phyloP scores from a whole-genome alignment of 1,284 basidiomycete species.

The Farysia itapuensis region DNA sequence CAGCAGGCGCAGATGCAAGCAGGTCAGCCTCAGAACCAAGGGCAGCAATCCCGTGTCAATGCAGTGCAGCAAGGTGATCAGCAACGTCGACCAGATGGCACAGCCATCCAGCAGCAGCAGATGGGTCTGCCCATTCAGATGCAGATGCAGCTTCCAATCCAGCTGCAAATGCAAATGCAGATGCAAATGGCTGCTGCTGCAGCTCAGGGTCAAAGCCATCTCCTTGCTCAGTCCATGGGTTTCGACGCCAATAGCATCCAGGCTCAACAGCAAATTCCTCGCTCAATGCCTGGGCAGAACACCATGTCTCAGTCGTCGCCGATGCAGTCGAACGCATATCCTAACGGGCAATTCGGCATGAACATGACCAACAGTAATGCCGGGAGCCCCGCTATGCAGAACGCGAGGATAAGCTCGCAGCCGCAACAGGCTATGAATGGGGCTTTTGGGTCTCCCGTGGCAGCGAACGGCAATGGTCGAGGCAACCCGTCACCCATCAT shows the following conservation, averaged over 20 bases:
- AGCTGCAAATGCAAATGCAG: slow-evolving; percentile 41
- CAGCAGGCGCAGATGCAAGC: slow-evolving; percentile 22
- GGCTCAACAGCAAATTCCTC: slow-evolving; percentile 25
- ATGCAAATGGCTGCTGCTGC: slow-evolving; percentile 41
- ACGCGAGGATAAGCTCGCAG: slow-evolving; percentile 39
- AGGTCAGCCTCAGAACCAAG: slow-evolving; percentile 15
- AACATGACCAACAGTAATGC: slow-evolving; percentile 28
- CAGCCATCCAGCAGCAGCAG: slow-evolving; percentile 39
- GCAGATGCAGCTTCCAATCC: slow-evolving; percentile 34
- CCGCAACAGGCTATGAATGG: slow-evolving; percentile 30
- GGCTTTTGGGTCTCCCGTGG: slow-evolving; percentile 30
- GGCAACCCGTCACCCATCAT: slow-evolving; percentile 30
- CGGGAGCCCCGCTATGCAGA: slow-evolving; percentile 36
- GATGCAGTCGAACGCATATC: slow-evolving; percentile 26
- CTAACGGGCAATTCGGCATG: slow-evolving; percentile 31
- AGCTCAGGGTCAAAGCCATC: slow-evolving; percentile 28
- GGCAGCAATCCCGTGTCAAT: not conserved
- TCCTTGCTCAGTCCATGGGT: slow-evolving; percentile 22
- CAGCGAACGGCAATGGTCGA: slow-evolving; percentile 21
- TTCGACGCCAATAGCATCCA: slow-evolving; percentile 33
- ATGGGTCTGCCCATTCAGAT: slow-evolving; percentile 26
- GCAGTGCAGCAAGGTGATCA: slow-evolving; percentile 9
- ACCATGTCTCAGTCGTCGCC: slow-evolving; percentile 36
- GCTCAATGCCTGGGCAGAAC: slow-evolving; percentile 25
- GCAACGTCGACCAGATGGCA: no score